These are phyloP conservation scores for Dalbergia cochinchinensis DNA, from an alignment of 306 rosid species.

Conservation along the genomic window DNA sequence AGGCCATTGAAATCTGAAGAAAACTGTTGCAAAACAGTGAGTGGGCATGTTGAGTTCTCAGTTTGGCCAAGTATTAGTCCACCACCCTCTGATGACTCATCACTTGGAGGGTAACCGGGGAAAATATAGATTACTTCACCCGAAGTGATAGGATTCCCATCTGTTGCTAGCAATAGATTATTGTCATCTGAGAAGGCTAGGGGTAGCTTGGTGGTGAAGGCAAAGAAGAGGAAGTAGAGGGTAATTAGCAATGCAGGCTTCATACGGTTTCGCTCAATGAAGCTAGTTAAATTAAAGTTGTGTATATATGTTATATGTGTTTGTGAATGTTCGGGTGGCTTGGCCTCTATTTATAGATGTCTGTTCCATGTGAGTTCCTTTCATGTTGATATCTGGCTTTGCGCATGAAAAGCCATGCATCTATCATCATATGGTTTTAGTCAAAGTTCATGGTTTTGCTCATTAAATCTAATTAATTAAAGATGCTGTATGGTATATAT, in stretches of 20 bases:
- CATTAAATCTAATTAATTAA: neutral
- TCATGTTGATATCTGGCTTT: too few relatives aligned
- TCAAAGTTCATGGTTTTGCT: neutral
- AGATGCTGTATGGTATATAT: neutral
- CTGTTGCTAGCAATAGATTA: neutral
- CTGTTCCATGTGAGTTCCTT: neutral
- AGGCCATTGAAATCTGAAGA: neutral
- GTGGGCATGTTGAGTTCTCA: neutral
- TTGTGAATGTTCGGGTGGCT: too few relatives aligned
- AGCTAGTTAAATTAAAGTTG: too few relatives aligned
- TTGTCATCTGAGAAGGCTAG: neutral
- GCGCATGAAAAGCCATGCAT: too few relatives aligned
- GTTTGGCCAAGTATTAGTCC: neutral
- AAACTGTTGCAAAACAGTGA: neutral
- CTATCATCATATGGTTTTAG: too few relatives aligned
- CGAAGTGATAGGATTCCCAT: neutral
- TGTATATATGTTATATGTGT: too few relatives aligned
- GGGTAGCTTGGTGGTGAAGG: slow-evolving; percentile 14
- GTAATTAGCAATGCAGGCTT: neutral
- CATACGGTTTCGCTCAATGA: neutral
- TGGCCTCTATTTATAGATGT: too few relatives aligned
- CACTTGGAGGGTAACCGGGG: neutral
- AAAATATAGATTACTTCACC: neutral
- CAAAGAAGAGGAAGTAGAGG: slow-evolving; percentile 7
- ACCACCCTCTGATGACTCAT: neutral